phyloP scores from a whole-genome alignment of 2,329 filamentous ascomycete species.

The Talaromyces sp. region DNA sequence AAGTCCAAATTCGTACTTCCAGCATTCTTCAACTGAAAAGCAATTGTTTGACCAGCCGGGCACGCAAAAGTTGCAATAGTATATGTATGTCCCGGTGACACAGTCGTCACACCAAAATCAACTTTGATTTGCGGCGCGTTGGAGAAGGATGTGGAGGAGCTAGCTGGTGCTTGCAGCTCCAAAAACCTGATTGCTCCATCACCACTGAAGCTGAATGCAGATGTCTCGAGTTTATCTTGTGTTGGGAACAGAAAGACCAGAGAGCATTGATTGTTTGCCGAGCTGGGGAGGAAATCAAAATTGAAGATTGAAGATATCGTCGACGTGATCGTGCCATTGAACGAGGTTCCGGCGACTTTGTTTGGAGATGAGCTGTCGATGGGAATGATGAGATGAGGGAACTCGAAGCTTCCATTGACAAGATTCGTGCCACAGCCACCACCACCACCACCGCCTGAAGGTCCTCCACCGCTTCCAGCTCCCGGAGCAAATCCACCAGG shows the following conservation, averaged over 20 bases:
- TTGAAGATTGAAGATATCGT: conserved; percentile 62
- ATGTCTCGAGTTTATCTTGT: conserved; percentile 57
- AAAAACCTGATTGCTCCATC: conserved; percentile 54
- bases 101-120: conserved; percentile 44
- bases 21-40: conserved; percentile 51
- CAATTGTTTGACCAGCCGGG: conserved; percentile 51
- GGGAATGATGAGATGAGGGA: conserved; percentile 62
- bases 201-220: conserved; percentile 55
- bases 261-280: conserved; percentile 59
- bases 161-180: conserved; percentile 49
- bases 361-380: conserved; percentile 55
- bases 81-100: conserved; percentile 56
- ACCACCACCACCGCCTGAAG: conserved; percentile 11
- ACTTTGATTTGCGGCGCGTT: conserved; percentile 48
- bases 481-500: not conserved
- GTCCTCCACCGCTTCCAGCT: conserved; percentile 18
- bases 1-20: conserved; percentile 55
- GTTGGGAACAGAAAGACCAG: conserved; percentile 64
- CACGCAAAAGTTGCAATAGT: conserved; percentile 55
- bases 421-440: conserved; percentile 46
- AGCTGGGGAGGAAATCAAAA: conserved; percentile 60
- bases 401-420: conserved; percentile 47
- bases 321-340: conserved; percentile 55
- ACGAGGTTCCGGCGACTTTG: conserved; percentile 52
- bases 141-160: conserved; percentile 51